A percentile compares a stretch with the other conserved stretches of the same genome.
phyloP scores from a whole-genome alignment of 202 grass and related monocot species.

The Dendrocalamus latiflorus region DNA sequence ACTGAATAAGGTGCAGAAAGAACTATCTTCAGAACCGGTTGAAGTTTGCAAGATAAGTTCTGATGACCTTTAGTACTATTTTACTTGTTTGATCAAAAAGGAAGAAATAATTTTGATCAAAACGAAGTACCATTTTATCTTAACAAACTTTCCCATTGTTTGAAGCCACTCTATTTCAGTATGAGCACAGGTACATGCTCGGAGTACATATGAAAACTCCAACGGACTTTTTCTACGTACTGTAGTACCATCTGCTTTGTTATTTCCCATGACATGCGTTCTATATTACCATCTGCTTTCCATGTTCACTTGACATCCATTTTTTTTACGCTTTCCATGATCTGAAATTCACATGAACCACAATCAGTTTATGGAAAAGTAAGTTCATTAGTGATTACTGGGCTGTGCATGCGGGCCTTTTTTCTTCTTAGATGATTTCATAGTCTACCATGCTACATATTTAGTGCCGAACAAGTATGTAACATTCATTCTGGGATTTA shows the following conservation, averaged over 20 bases:
- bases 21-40: neutral
- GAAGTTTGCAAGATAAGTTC: conserved; percentile 3
- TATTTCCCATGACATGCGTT: too few relatives aligned
- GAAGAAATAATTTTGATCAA: too few relatives aligned
- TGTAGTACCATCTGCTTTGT: neutral
- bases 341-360: neutral
- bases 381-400: neutral
- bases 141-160: too few relatives aligned
- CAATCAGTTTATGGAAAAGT: neutral
- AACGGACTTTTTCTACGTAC: neutral
- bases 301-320: neutral
- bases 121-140: too few relatives aligned
- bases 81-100: neutral
- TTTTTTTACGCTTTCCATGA: neutral
- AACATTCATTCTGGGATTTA: too few relatives aligned
- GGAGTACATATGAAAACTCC: neutral
- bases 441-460: neutral
- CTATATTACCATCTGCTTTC: neutral
- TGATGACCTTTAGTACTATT: neutral
- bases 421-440: conserved; percentile 9
- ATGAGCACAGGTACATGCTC: neutral
- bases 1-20: neutral
- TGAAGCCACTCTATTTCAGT: too few relatives aligned
- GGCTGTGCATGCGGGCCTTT: neutral
- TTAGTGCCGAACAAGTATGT: neutral